Evolutionary conservation across 2,329 filamentous ascomycete genomes (phyloP).

Genomic region (Zymoseptoria passerinii): DNA sequence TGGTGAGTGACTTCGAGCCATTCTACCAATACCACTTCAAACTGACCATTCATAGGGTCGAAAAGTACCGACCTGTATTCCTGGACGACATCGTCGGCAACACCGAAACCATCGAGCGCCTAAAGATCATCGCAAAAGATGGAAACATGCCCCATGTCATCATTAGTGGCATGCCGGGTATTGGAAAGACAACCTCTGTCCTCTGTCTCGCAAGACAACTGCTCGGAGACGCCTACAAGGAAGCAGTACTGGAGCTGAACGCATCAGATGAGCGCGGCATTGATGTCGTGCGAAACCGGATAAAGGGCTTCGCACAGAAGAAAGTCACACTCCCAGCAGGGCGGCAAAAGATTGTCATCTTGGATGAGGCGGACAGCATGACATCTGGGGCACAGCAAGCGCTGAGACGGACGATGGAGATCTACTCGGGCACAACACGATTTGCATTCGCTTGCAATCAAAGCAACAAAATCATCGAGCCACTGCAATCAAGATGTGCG

Average conservation of each 20-base stretch:
- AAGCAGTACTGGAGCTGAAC: constrained; percentile 93
- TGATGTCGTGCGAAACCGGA: constrained; percentile 91
- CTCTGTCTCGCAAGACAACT: constrained; percentile 87
- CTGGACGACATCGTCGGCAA: constrained; percentile 97
- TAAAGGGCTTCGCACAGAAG: constrained; percentile 98
- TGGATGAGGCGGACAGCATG: constrained; percentile 97
- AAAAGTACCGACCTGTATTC: constrained; percentile 93
- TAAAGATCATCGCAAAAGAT: constrained; percentile 97
- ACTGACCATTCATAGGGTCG: constrained; percentile 59
- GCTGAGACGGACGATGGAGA: constrained; percentile 93
- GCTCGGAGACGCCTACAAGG: constrained; percentile 79
- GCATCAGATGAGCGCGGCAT: constrained; percentile 95
- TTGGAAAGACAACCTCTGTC: constrained; percentile 95
- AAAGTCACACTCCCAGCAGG: constrained; percentile 91
- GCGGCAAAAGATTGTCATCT: constrained; percentile 90
- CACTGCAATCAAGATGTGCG: constrained; percentile 91
- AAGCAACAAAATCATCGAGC: constrained; percentile 98
- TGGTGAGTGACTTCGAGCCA: constrained; percentile 47
- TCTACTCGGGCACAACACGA: constrained; percentile 90
- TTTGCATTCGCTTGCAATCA: constrained; percentile 99
- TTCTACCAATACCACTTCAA: background rate
- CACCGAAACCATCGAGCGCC: constrained; percentile 89
- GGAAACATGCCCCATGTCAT: constrained; percentile 99
- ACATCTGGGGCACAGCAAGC: constrained; percentile 94
- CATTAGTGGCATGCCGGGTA: constrained; percentile 98